Base-by-base conservation (phyloP, 163 green algal species). In the Chloroidium sp. region DNA sequence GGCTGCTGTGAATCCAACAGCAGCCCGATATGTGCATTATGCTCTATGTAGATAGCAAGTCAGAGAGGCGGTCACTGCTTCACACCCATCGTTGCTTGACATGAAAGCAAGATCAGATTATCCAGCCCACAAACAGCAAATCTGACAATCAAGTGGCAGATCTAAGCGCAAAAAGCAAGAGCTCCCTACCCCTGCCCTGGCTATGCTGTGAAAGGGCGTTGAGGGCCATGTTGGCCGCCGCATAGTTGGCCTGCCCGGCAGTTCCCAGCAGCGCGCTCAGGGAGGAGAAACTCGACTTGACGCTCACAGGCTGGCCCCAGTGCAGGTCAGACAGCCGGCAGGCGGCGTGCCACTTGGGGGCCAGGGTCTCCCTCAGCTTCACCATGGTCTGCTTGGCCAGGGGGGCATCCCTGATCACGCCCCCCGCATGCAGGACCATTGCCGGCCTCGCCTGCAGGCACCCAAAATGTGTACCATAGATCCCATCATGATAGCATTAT, bases 341-440 rank as follows among this genome's bases (percentile, higher is more conserved):
- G n/a, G 59, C 60, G 36, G 74, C 81, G 2, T 62, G 62, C 1
- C 80, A 59, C 79, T 94, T 94, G 6, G 92, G 86, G 2, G 87
- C 88, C 14, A 81, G 36, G 4, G 88, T 89, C 2, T 57, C 60
- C 0, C 90, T 84, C 58, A 92, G 60, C 4, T 61, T 62, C 62
- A 58, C 61, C 3, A 81, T 14, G 1, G 62, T 87, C 64, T 90
- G 87, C 1, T 83, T 72, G 14, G 57, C 10, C 1, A 93, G 68
- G 75, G 87, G 6, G 4, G 77, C 81, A 72, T 92, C 90, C 60
- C 85, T 75, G 67, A 95, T 81, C 62, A 93, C 80, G 2, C 92
- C 92, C 14, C 83, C 87, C 0, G 92, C 91, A 86, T 95, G 92
- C 1, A 94, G 62, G 13, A 93, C 62, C 4, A 76, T 79, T 10